Base-by-base conservation (phyloP, 306 rosid genomes). In the Comarum palustre region DNA sequence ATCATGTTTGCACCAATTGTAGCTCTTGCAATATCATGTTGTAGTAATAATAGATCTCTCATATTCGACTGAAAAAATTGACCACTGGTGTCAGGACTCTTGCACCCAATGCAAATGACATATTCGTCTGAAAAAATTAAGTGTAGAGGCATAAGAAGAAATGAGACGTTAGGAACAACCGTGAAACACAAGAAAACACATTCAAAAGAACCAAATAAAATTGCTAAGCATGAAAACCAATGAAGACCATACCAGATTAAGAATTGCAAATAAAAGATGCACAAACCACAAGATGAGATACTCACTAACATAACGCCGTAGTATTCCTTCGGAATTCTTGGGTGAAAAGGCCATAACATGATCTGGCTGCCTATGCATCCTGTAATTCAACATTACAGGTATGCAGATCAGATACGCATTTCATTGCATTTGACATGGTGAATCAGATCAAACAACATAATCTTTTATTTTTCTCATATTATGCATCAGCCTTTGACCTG, bases 351-450 rank as follows among this genome's bases (percentile, higher is more conserved):
- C 34, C 63, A 63, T 92, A 67, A 91, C 95, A 74, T 94, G 98
- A 73, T 94, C 97, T n/a, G 98, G 97, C 85, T 89, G 96, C 48
- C 98, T 88, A 80, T 89, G 96, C 98, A 94, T 91, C 82, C 97
- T 87, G 61, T 39, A 75, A 57, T 69, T 68, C 27, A 25, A 8
- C 19, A 25, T 32, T 32, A 36, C 36, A 36, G 36, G 48, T 20
- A 22, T 66, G 45, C 5, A 45, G 14, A 45, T 17, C 29, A 19
- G 6, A 42, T 22, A 12, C 42, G 13, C 54, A 66, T 42, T 51
- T 20, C 16, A 69, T 13, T 51, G 22, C 14, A 17, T 14, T 11
- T 19, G 7, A 69, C 31, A 0, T 20, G n/a, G 3, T n/a, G n/a
- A 52, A 48, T 48, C n/a, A 11, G 36, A 47, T 10, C 73, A 69